Base-by-base conservation (phyloP, 805 yeast genomes). In the Wickerhamiella parazyma region DNA sequence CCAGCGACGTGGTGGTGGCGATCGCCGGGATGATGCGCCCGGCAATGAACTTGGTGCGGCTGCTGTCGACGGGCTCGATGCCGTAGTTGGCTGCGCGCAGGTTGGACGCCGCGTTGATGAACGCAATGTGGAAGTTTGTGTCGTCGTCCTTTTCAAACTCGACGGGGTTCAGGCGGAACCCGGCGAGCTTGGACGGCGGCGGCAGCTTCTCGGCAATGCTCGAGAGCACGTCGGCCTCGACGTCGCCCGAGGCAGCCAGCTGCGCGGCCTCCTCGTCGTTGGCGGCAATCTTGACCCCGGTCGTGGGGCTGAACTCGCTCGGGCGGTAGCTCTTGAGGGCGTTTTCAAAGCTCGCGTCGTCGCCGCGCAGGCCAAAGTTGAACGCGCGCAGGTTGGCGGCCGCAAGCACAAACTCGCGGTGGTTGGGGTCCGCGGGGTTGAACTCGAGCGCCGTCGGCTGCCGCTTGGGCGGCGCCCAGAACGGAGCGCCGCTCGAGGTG, bases 91-190 rank as follows among this genome's bases (percentile, higher is more conserved):
- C 69, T 22, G 99, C 99, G 62, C 99, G 79, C 64, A 94, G 76
- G 62, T 91, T 91, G 2, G 97, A 89, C 18, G 96, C 94, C 17
- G 97, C 94, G 14, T 89, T 70, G 54, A 91, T 91, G 63, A 91
- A 91, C 60, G 89, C 95, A 55, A 91, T 89, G 64, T 91, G 99
- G 59, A 85, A 94, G 61, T 91, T 91, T 7, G 91, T 63, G 61
- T 91, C 99, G 62, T 91, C 98, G 66, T 91, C 99, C 66, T 91
- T 91, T 66, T 91, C 99, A 61, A 91, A 91, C 53, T 87, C 97
- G 38, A 80, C 91, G n/a, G 95, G 87, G 25, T 60, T 69, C 54
- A 91, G 69, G 59, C 94, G 73, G 67, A 80, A 87, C 2, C 95
- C 95, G 5, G 89, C 93, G 56, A 91, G 65, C 0, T 87, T 69